These are phyloP conservation scores for Elongisporangium senticosum DNA, from an alignment of 352 stramenopile genomes.

Conservation along the genomic window DNA sequence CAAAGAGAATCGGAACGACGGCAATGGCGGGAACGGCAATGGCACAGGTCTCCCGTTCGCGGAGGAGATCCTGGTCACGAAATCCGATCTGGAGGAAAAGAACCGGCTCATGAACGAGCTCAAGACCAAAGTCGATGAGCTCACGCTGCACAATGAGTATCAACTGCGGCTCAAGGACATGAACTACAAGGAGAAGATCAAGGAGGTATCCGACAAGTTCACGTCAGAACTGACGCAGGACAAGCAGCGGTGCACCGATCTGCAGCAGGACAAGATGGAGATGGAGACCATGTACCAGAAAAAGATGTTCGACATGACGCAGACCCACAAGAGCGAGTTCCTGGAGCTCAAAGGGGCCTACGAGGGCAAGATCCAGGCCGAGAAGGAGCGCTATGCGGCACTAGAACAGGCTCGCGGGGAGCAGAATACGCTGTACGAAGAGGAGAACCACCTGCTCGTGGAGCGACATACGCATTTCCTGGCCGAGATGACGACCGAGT, in stretches of 20 bases:
- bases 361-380: slow-evolving; percentile 87
- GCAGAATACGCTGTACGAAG: slow-evolving; percentile 66
- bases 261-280: slow-evolving; percentile 88
- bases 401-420: slow-evolving; percentile 69
- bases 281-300: slow-evolving; percentile 91
- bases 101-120: slow-evolving; percentile 89
- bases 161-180: slow-evolving; percentile 93
- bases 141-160: slow-evolving; percentile 94
- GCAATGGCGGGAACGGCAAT: slow-evolving; percentile 28
- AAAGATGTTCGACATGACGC: slow-evolving; percentile 87
- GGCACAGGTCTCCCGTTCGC: slow-evolving; percentile 74
- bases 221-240: slow-evolving; percentile 91
- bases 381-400: slow-evolving; percentile 86
- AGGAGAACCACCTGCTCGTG: slow-evolving; percentile 73
- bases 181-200: slow-evolving; percentile 95
- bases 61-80: slow-evolving; percentile 93
- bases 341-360: slow-evolving; percentile 89
- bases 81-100: slow-evolving; percentile 92
- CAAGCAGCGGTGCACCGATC: slow-evolving; percentile 84
- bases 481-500: slow-evolving; percentile 90
- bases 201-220: slow-evolving; percentile 93
- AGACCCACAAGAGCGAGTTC: slow-evolving; percentile 84
- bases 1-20: slow-evolving; percentile 19
- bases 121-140: slow-evolving; percentile 92
- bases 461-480: slow-evolving; percentile 83